Evolutionary conservation across 148 eudicot genomes (phyloP), one percentile per base, ranked within the genome.

Genomic region (Talinum fruticosum): DNA sequence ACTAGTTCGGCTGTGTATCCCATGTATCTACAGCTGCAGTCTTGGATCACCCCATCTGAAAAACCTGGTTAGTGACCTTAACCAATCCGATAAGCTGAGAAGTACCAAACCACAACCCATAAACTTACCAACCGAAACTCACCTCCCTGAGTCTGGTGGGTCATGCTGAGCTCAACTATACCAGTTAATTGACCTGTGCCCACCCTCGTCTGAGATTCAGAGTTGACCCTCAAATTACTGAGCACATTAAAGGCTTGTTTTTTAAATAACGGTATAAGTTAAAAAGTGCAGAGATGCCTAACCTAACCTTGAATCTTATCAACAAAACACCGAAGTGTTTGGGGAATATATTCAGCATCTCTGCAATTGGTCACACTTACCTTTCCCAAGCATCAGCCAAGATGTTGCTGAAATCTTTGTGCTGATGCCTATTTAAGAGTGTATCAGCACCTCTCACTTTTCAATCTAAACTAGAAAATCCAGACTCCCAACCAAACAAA

Each of bases 291-390:
- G 36, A 62, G 10, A 38, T 38, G 41, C 54, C 54, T 32, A 61
- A 19, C 30, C 36, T 36, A 44, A 16, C 12, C 29, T 26, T 18
- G 34, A 65, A 62, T 62, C 14, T n/a, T 41, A 64, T 19, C 16
- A 8, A 62, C 16, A 62, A 76, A 8, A 69, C 29, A 21, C 37
- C 21, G 44, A 34, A 64, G 36, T 53, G 4, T 23, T 19, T 49
- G 36, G 73, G 41, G 79, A 68, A 77, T 68, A 68, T 28, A 69
- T 69, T 69, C 79, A 76, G 3, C 4, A 10, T 77, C 23, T 35
- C 79, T 38, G 41, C 80, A 78, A 78, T 26, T 59, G 41, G 61
- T 15, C 45, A 53, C 21, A 62, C 65, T 32, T 51, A 73, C 29
- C 44, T 73, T 5, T 73, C 33, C 66, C 30, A 10, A 28, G 30